Conservation (phyloP, 306 rosid species). For the Arachis hypogaea region DNA sequence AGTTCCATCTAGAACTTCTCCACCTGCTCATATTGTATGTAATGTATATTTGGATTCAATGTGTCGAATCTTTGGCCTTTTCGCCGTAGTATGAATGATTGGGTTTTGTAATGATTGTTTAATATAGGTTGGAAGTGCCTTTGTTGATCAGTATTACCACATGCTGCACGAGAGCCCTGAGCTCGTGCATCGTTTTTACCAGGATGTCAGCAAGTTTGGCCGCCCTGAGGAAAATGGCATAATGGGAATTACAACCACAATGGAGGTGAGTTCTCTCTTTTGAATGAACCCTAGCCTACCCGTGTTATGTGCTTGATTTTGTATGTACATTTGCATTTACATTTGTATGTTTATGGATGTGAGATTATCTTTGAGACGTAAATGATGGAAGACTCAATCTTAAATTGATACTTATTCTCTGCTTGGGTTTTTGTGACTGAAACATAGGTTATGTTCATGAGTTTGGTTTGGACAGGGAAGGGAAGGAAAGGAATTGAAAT, state of each 20-base stretch:
- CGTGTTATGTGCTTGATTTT: background rate
- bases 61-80: background rate
- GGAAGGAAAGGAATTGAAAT: too few relatives aligned
- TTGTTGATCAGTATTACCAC: constrained; percentile 81
- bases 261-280: constrained; percentile 58
- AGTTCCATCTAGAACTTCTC: constrained; percentile 42
- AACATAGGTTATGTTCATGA: background rate
- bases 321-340: background rate
- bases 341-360: background rate
- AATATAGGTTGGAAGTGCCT: constrained; percentile 84
- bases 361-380: background rate
- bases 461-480: too few relatives aligned
- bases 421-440: background rate
- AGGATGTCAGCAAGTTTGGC: constrained; percentile 76
- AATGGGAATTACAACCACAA: constrained; percentile 73
- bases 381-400: background rate
- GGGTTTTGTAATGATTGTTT: constrained; percentile 2
- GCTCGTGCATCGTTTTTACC: constrained; percentile 86
- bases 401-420: background rate
- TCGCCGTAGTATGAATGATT: background rate
- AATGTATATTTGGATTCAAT: background rate
- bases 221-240: constrained; percentile 69
- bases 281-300: background rate
- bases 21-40: constrained; percentile 73
- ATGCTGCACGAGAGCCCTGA: constrained; percentile 83